Percentiles rank a stretch among this genome's conserved stretches.
Evolutionary conservation across 2,329 filamentous ascomycete species (phyloP).

Genomic region (Colletotrichum truncatum): DNA sequence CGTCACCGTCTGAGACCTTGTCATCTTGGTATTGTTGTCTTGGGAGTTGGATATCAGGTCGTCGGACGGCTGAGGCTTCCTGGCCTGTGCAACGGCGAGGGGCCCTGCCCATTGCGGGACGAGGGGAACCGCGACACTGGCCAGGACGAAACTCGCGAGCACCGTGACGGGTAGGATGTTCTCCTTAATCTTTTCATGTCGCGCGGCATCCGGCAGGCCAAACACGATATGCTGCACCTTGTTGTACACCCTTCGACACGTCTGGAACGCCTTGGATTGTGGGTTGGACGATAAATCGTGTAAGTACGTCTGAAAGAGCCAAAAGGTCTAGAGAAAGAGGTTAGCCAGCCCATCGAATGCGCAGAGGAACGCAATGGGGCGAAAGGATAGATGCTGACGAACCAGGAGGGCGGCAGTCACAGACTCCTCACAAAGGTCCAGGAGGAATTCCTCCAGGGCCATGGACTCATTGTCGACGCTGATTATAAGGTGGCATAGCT

Average conservation of each 20-base stretch:
- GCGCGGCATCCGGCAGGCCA: constrained; percentile 74
- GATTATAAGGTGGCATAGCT: constrained; percentile 88
- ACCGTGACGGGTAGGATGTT: constrained; percentile 84
- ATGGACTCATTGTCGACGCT: constrained; percentile 92
- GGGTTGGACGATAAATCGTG: constrained; percentile 82
- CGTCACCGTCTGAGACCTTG: constrained; percentile 75
- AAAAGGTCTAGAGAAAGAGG: constrained; percentile 74
- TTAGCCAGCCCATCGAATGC: neutral
- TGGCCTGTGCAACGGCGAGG: constrained; percentile 82
- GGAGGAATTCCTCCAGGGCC: constrained; percentile 87
- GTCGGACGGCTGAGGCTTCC: constrained; percentile 73
- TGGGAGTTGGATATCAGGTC: constrained; percentile 68
- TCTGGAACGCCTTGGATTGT: constrained; percentile 81
- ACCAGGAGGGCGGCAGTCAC: constrained; percentile 86
- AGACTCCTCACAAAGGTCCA: constrained; percentile 88
- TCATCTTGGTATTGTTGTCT: constrained; percentile 57
- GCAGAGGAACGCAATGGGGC: neutral
- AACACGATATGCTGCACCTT: constrained; percentile 91
- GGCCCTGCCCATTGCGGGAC: constrained; percentile 83
- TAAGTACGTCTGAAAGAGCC: constrained; percentile 89
- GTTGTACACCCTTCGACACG: constrained; percentile 85
- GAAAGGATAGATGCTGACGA: constrained; percentile 44
- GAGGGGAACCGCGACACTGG: constrained; percentile 77
- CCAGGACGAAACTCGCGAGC: constrained; percentile 81
- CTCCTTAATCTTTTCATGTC: constrained; percentile 81